Percentiles rank a stretch among this genome's conserved stretches.
These are phyloP conservation scores for Polytrichum commune DNA, from an alignment of 225 moss, liverwort and hornwort species.

Conservation along the genomic window DNA sequence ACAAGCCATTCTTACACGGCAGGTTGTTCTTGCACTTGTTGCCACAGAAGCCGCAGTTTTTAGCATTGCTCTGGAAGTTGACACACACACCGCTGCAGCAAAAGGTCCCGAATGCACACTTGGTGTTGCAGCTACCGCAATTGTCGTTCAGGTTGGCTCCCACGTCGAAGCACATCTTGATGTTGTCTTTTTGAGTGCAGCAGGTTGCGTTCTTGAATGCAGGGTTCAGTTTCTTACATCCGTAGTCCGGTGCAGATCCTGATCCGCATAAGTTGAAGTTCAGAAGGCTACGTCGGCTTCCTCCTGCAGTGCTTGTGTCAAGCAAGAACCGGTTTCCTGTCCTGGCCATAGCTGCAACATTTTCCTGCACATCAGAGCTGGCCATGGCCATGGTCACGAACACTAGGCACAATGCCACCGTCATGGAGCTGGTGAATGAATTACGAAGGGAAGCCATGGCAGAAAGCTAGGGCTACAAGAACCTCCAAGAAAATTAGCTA, in stretches of 20 bases:
- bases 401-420: no score
- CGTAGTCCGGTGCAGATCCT: not conserved
- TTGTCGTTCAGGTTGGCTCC: not conserved
- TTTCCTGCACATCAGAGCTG: no score
- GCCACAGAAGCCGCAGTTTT: no score
- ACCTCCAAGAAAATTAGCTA: no score
- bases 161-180: not conserved
- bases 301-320: not conserved
- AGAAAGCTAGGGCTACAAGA: no score
- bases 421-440: no score
- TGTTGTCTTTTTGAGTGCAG: not conserved
- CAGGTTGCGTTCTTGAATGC: not conserved
- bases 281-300: not conserved
- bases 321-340: not conserved
- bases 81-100: conserved; percentile 3
- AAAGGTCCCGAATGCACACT: not conserved
- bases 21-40: no score
- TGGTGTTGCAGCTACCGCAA: not conserved
- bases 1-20: no score
- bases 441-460: no score
- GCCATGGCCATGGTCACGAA: no score
- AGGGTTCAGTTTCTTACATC: not conserved
- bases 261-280: not conserved
- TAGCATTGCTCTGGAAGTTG: not conserved
- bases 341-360: not conserved